phyloP scores from a whole-genome alignment of 2,329 filamentous ascomycete species.

The Aspergillus sp. region DNA sequence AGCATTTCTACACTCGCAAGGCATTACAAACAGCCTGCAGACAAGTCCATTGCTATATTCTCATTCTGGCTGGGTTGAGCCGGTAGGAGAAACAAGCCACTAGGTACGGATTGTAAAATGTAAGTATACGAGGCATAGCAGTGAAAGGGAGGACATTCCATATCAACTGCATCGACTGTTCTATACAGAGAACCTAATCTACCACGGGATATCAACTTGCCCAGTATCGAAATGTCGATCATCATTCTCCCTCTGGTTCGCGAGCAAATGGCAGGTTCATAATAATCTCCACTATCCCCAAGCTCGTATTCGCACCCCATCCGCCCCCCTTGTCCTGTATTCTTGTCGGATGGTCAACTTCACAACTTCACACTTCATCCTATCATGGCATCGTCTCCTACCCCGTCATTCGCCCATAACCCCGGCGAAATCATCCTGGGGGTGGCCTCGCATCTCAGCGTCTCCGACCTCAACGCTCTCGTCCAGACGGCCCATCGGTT shows the following conservation, averaged over 20 bases:
- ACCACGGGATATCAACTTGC: background rate
- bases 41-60: too few relatives aligned
- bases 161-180: background rate
- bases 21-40: too few relatives aligned
- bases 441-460: background rate
- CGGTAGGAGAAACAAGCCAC: too few relatives aligned
- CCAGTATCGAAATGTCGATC: background rate
- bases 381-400: background rate
- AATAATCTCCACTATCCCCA: background rate
- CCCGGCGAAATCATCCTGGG: conserved; percentile 6
- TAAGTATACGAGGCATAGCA: too few relatives aligned
- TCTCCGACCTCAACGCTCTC: conserved; percentile 5
- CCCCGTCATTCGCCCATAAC: background rate
- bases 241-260: background rate
- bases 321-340: background rate
- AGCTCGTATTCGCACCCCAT: background rate
- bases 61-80: too few relatives aligned
- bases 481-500: background rate
- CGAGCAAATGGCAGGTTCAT: background rate
- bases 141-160: background rate
- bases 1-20: too few relatives aligned
- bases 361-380: background rate
- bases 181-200: too few relatives aligned
- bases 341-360: background rate
- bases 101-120: too few relatives aligned